Evolutionary conservation across 1,139 yeast genomes (phyloP).

Genomic region (Sugiyamaella paludigena): DNA sequence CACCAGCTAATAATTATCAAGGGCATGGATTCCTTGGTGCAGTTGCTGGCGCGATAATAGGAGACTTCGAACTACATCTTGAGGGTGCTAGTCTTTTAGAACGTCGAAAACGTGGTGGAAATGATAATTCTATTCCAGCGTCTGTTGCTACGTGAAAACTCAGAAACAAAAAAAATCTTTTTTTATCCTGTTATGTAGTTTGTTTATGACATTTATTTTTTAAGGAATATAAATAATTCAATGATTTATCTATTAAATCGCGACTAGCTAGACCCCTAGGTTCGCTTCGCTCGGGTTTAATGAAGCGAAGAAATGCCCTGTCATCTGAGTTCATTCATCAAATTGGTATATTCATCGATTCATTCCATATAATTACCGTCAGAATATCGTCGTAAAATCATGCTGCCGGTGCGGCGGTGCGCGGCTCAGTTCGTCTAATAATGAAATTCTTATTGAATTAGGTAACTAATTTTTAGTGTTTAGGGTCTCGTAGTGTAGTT

Average conservation of each 20-base stretch:
- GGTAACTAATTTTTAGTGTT: too few relatives aligned
- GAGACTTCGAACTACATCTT: constrained; percentile 64
- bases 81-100: constrained; percentile 80
- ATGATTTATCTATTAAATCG: too few relatives aligned
- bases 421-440: too few relatives aligned
- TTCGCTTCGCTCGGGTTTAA: background rate
- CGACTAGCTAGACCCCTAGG: too few relatives aligned
- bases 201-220: background rate
- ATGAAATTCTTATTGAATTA: too few relatives aligned
- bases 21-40: constrained; percentile 16
- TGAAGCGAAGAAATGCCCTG: too few relatives aligned
- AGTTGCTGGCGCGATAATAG: background rate
- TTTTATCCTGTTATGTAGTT: background rate
- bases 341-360: too few relatives aligned
- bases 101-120: constrained; percentile 40
- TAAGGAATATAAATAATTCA: background rate
- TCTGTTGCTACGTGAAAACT: constrained; percentile 2
- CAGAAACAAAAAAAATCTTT: background rate
- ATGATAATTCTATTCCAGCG: constrained; percentile 7
- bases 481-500: constrained; percentile 13
- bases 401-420: too few relatives aligned
- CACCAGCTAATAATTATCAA: constrained; percentile 15
- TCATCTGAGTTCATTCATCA: too few relatives aligned
- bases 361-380: too few relatives aligned
- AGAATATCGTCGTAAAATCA: too few relatives aligned